Conservation (phyloP, 2,329 filamentous ascomycete genomes). For the Pseudogymnoascus destructans region DNA sequence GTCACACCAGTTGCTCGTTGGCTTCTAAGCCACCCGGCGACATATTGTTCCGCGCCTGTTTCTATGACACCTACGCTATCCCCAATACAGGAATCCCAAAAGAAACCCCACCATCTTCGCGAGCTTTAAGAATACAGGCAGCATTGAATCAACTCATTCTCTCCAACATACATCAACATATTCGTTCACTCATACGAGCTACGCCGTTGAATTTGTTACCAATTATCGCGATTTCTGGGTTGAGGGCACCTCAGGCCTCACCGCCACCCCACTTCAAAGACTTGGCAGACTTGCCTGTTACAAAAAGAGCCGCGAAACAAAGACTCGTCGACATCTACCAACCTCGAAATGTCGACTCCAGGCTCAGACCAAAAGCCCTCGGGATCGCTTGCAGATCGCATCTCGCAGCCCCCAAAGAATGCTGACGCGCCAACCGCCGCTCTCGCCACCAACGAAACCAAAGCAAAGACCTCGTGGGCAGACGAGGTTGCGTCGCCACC, state of each 20-base stretch:
- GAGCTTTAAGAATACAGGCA: constrained; percentile 2
- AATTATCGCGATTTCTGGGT: not conserved
- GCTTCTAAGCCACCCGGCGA: not conserved
- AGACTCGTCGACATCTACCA: not conserved
- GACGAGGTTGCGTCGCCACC: constrained; percentile 29
- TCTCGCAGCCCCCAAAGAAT: constrained; percentile 28
- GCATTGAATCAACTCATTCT: not conserved
- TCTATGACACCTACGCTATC: not conserved
- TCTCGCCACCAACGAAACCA: not conserved
- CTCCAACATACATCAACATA: not conserved
- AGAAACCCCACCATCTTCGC: constrained; percentile 8
- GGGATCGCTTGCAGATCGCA: constrained; percentile 35
- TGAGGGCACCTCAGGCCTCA: constrained; percentile 1
- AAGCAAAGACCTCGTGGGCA: constrained; percentile 24
- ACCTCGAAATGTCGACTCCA: constrained; percentile 6
- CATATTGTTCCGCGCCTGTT: not conserved
- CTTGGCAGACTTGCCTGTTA: not conserved
- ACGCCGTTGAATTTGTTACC: not conserved
- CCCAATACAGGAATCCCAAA: not conserved
- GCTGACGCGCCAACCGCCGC: not conserved
- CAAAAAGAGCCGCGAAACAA: not conserved
- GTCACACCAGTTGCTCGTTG: not conserved
- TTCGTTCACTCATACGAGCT: not conserved
- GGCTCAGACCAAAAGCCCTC: not conserved
- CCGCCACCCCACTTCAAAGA: constrained; percentile 5